Evolutionary conservation across 2,329 filamentous ascomycete genomes (phyloP), one percentile per base, ranked within the genome.

Genomic region (Chaetomium olivaceum): DNA sequence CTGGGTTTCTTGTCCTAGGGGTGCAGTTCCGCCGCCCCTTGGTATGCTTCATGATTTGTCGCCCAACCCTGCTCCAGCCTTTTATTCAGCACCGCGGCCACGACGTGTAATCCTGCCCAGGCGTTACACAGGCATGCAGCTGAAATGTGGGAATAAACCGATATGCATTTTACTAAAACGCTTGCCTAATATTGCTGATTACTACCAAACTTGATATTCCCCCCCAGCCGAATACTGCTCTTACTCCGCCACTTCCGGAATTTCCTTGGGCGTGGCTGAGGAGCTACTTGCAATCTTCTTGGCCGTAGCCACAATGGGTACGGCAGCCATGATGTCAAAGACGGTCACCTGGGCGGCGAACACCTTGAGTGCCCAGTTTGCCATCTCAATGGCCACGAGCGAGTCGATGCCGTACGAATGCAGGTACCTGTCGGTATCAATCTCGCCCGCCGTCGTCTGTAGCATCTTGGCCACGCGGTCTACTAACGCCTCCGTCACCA

Each of bases 381-480:
- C 27, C 29, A 19, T 56, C 29, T 56, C 52, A n/a, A 56, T 56
- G 19, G 52, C 52, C 27, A 56, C 29, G 19, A 56, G 52, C 16
- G 52, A 56, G 52, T 56, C 52, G n/a, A 56, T 36, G n/a, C 52
- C 52, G 31, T 56, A 56, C 29, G 52, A 56, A 29, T 56, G 52
- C 52, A 56, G 52, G 12, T n/a, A 36, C 19, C 52, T 21, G 19
- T 9, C n/a, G 19, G 52, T 56, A 27, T 56, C 52, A 8, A 56
- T 56, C 31, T 56, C 52, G 7, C 27, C 19, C 27, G 29, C 27
- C 19, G 27, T 36, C 52, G 52, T 56, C 29, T 56, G 52, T 19
- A 56, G 52, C 52, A 56, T 56, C 23, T 36, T 33, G 27, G 52
- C 52, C 19, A 56, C 52, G 16, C 52, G 52, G 29, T 56, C 52